These are phyloP conservation scores for Fraxinus anomala DNA, from an alignment of 257 asterid genomes.

Conservation along the genomic window DNA sequence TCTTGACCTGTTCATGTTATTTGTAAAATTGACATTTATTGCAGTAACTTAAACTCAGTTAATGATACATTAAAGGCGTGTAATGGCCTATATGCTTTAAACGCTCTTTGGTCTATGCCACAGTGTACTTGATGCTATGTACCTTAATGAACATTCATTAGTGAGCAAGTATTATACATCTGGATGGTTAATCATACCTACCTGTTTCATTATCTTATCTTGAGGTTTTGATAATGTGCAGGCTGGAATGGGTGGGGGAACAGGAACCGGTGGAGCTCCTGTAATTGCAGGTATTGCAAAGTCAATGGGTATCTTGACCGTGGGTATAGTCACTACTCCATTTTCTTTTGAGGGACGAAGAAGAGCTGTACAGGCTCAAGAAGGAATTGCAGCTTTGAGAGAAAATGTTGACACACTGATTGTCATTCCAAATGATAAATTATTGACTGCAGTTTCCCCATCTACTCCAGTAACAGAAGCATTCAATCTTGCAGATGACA, in stretches of 20 bases:
- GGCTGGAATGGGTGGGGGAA: slow-evolving; percentile 72
- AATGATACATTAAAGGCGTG: too few species aligned
- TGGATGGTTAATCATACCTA: not conserved
- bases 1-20: not conserved
- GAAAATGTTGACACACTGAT: slow-evolving; percentile 93
- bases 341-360: slow-evolving; percentile 96
- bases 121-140: not conserved
- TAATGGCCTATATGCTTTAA: not conserved
- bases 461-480: slow-evolving; percentile 98
- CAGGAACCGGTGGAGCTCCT: slow-evolving; percentile 64
- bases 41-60: not conserved
- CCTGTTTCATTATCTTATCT: not conserved
- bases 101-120: not conserved
- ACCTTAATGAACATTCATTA: not conserved
- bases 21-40: not conserved
- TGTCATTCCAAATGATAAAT: slow-evolving; percentile 92
- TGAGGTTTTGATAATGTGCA: slow-evolving; percentile 19
- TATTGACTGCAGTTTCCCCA: slow-evolving; percentile 85
- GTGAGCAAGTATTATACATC: not conserved
- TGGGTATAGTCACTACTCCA: slow-evolving; percentile 76
- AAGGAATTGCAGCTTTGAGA: slow-evolving; percentile 92
- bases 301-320: slow-evolving; percentile 60
- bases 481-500: slow-evolving; percentile 94
- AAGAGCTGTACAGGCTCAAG: slow-evolving; percentile 96
- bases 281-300: slow-evolving; percentile 55